These are phyloP conservation scores for Epithele typhae DNA, from an alignment of 768 basidiomycete genomes.

Conservation along the genomic window DNA sequence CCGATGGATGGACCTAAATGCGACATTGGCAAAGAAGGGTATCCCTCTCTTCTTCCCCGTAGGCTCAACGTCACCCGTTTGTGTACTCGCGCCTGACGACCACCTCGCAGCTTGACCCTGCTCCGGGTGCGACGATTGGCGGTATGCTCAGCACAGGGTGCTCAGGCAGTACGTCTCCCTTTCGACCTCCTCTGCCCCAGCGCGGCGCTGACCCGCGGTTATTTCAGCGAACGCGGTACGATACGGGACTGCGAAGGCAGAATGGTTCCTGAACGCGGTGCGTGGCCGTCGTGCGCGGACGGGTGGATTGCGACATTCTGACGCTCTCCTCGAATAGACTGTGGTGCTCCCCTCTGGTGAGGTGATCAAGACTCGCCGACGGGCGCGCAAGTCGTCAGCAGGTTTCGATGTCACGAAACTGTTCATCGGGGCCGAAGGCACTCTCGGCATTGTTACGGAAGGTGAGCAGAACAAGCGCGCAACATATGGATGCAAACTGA, in stretches of 20 bases:
- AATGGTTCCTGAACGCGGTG: constrained; percentile 88
- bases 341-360: constrained; percentile 86
- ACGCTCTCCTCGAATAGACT: constrained; percentile 43
- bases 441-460: constrained; percentile 88
- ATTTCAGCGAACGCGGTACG: constrained; percentile 75
- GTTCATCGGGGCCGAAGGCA: constrained; percentile 81
- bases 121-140: constrained; percentile 76
- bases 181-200: constrained; percentile 1
- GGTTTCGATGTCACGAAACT: constrained; percentile 84
- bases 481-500: too few relatives aligned
- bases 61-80: background rate
- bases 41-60: constrained; percentile 85
- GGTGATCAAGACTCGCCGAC: constrained; percentile 82
- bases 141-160: constrained; percentile 88
- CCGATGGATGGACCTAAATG: constrained; percentile 70
- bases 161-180: constrained; percentile 56
- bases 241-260: constrained; percentile 85
- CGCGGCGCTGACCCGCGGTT: background rate
- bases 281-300: constrained; percentile 17
- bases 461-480: too few relatives aligned
- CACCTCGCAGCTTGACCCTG: constrained; percentile 83
- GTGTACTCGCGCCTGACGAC: too few relatives aligned
- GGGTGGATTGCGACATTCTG: too few relatives aligned
- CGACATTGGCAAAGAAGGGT: constrained; percentile 60
- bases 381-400: constrained; percentile 80